Percentiles rank a stretch among this genome's conserved stretches.
These are phyloP conservation scores for Yamadazyma kitorensis DNA, from an alignment of 805 yeast species.

Conservation along the genomic window DNA sequence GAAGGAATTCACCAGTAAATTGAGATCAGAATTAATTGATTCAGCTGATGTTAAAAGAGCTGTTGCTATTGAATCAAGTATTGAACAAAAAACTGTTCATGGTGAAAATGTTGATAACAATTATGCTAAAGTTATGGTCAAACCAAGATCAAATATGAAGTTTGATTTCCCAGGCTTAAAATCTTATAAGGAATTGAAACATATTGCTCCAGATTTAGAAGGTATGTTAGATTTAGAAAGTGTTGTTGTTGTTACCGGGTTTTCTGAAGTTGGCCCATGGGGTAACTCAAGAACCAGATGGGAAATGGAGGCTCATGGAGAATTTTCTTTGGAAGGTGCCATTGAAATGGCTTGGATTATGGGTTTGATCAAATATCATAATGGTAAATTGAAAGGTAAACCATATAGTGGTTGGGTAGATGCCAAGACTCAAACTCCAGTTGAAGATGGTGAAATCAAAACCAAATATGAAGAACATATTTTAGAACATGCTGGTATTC, in stretches of 20 bases:
- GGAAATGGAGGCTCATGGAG: conserved; percentile 98
- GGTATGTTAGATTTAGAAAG: conserved; percentile 90
- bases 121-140: conserved; percentile 69
- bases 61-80: conserved; percentile 87
- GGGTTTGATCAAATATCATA: conserved; percentile 95
- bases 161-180: conserved; percentile 90
- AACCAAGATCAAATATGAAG: conserved; percentile 94
- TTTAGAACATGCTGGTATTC: conserved; percentile 92
- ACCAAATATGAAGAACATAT: conserved; percentile 85
- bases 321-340: conserved; percentile 95
- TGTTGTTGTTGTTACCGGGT: conserved; percentile 95
- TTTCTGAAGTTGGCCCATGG: conserved; percentile 99
- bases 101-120: conserved; percentile 90
- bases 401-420: conserved; percentile 98
- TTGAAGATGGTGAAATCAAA: conserved; percentile 93
- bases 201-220: conserved; percentile 69
- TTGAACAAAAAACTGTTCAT: conserved; percentile 80
- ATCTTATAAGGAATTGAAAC: conserved; percentile 68
- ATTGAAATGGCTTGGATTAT: conserved; percentile 99
- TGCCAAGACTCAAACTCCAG: conserved; percentile 86
- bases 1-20: conserved; percentile 77
- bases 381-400: conserved; percentile 83
- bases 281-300: conserved; percentile 99
- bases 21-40: conserved; percentile 74
- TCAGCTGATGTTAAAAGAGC: conserved; percentile 93